phyloP scores from a whole-genome alignment of 78 protist genomes.

The slime mould (Dictyostelium discoideum) region dicty_2.7 NC_007088.5:7699501-7700000 shows the following conservation, averaged over 20 bases:
- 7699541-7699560: conserved; percentile 9
- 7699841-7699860: conserved; percentile 75
- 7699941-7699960: conserved; percentile 79
- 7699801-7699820: conserved; percentile 79
- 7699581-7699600: background rate
- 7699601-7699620: conserved; percentile 20
- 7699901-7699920: background rate
- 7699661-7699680: conserved; percentile 80
- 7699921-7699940: conserved; percentile 70
- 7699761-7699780: background rate
- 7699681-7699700: conserved; percentile 80
- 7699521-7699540: conserved; percentile 39
- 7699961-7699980: conserved; percentile 80
- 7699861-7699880: conserved; percentile 21
- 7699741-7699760: background rate
- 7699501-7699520: background rate
- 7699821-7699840: conserved; percentile 79
- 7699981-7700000: conserved; percentile 81
- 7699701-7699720: conserved; percentile 75
- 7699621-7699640: conserved; percentile 32
- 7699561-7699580: conserved; percentile 28
- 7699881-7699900: conserved; percentile 40
- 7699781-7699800: background rate
- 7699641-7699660: conserved; percentile 61
- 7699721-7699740: background rate